Conservation (phyloP, 1,284 basidiomycete species). For the Ustilago tritici region DNA sequence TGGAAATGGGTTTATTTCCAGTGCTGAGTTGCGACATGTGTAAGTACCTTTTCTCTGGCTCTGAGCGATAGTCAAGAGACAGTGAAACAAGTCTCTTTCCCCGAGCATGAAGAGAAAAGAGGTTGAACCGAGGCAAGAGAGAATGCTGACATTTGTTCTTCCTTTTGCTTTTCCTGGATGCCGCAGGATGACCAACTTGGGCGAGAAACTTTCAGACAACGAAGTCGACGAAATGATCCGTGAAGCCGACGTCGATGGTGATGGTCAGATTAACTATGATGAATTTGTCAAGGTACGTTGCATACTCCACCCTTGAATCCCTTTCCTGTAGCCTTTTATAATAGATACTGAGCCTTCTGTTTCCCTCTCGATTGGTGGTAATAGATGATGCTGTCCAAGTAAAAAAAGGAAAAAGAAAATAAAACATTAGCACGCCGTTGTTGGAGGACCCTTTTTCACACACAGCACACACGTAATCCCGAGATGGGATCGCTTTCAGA, state of each 20-base stretch:
- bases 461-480: not conserved
- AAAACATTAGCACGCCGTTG: not conserved
- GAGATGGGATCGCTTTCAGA: not conserved
- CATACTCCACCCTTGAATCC: no score
- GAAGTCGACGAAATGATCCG: conserved; percentile 99
- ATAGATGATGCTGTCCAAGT: conserved; percentile 68
- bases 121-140: conserved; percentile 31
- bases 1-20: conserved; percentile 76
- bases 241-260: conserved; percentile 95
- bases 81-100: no score
- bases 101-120: no score
- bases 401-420: conserved; percentile 17
- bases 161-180: not conserved
- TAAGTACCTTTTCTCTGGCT: no score
- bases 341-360: not conserved
- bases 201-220: conserved; percentile 87
- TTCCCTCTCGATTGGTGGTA: not conserved
- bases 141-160: conserved; percentile 6
- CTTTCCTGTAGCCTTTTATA: conserved; percentile 8
- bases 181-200: conserved; percentile 64
- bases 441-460: conserved; percentile 3
- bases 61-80: no score
- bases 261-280: conserved; percentile 81
- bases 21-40: conserved; percentile 75
- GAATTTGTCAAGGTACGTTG: conserved; percentile 72